Percentiles rank a stretch among this genome's conserved stretches.
Conservation (phyloP, 352 stramenopile genomes). For the Globisporangium okanoganense region DNA sequence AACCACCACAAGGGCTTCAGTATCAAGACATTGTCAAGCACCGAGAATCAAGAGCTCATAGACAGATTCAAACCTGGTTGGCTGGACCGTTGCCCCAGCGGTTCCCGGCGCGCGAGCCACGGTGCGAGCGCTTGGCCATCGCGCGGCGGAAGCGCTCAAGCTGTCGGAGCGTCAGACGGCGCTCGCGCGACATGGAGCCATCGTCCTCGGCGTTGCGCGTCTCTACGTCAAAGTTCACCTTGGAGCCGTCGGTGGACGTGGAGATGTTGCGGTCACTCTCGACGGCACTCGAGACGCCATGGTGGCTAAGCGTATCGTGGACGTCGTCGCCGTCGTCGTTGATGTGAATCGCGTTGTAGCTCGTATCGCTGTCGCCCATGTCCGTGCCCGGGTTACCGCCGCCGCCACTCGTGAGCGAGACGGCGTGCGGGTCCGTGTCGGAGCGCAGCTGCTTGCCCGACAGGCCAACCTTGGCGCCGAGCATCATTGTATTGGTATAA, state of each 20-base stretch:
- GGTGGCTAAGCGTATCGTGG: background rate
- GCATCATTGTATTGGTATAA: constrained; percentile 1
- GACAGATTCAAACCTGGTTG: constrained; percentile 8
- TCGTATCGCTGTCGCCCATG: constrained; percentile 17
- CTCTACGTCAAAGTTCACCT: constrained; percentile 14
- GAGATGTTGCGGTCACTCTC: background rate
- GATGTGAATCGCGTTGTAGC: constrained; percentile 19
- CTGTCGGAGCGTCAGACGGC: constrained; percentile 25
- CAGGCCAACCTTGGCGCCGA: constrained; percentile 10
- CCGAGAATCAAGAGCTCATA: background rate
- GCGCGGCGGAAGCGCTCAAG: constrained; percentile 31
- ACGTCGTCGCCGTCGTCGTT: constrained; percentile 2
- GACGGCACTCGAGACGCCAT: too few relatives aligned
- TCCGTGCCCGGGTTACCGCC: constrained; percentile 1
- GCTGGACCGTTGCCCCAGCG: constrained; percentile 5
- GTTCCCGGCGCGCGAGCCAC: constrained; percentile 3
- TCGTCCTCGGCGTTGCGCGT: background rate
- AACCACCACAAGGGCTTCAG: background rate
- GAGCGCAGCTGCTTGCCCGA: constrained; percentile 5
- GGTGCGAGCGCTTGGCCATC: constrained; percentile 19
- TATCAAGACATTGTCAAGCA: background rate
- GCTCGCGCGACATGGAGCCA: constrained; percentile 13
- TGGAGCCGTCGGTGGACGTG: constrained; percentile 1
- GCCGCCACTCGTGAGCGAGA: background rate
- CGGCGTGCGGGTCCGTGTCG: background rate